These are phyloP conservation scores for Pinus albicaulis DNA, from an alignment of 75 land plant genomes.

Conservation along the genomic window DNA sequence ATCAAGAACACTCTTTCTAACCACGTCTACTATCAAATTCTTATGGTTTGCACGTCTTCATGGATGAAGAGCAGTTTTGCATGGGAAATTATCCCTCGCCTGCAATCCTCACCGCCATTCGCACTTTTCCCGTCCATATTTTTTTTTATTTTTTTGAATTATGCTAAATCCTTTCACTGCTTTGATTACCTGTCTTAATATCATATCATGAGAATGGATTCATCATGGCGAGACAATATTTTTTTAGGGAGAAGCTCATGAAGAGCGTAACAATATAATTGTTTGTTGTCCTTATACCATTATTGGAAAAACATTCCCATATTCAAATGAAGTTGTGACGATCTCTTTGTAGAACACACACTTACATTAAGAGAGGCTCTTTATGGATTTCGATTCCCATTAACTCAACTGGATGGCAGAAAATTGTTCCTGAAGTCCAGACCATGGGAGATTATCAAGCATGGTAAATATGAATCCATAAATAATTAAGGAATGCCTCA, in stretches of 20 bases:
- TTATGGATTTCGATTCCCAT: conserved; percentile 28
- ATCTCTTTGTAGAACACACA: conserved; percentile 26
- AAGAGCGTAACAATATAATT: conserved; percentile 18
- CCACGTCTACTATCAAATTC: not conserved
- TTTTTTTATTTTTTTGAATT: too few relatives aligned
- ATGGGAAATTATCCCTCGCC: too few relatives aligned
- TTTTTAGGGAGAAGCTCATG: too few relatives aligned
- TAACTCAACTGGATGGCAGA: conserved; percentile 32
- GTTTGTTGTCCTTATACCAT: conserved; percentile 37
- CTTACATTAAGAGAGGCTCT: conserved; percentile 23
- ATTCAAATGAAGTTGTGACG: conserved; percentile 36
- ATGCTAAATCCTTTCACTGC: too few relatives aligned
- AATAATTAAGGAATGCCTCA: too few relatives aligned
- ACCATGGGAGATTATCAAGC: conserved; percentile 61
- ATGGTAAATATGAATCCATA: not conserved
- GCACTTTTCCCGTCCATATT: too few relatives aligned
- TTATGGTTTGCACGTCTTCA: too few relatives aligned
- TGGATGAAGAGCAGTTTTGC: too few relatives aligned
- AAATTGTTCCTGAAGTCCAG: conserved; percentile 30
- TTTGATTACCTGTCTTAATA: too few relatives aligned
- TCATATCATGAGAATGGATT: too few relatives aligned
- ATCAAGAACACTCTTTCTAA: not conserved
- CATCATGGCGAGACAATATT: too few relatives aligned
- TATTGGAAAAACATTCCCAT: conserved; percentile 23
- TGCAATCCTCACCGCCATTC: too few relatives aligned